These are phyloP conservation scores for Porodaedalea pini DNA, from an alignment of 1,284 basidiomycete species.

Conservation along the genomic window DNA sequence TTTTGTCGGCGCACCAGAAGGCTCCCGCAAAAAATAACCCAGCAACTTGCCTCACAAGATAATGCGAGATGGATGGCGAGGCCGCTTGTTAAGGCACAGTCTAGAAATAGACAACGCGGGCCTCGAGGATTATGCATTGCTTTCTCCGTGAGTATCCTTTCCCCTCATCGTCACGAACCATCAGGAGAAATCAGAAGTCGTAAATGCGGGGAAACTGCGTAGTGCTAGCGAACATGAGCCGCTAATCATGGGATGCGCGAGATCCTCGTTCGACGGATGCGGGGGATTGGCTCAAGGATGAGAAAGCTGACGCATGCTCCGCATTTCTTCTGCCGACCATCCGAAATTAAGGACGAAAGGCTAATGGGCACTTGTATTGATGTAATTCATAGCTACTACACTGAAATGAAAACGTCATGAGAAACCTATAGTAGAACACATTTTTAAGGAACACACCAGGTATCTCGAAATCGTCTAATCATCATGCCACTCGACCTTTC, in stretches of 20 bases:
- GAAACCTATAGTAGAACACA: neutral
- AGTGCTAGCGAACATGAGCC: neutral
- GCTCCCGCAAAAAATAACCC: constrained; percentile 10
- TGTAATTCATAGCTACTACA: too few relatives aligned
- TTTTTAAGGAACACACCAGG: neutral
- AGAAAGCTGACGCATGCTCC: too few relatives aligned
- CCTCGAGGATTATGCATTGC: constrained; percentile 25
- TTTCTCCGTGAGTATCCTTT: constrained; percentile 16
- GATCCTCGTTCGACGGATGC: neutral
- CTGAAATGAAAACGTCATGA: neutral
- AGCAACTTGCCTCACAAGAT: neutral
- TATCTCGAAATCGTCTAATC: constrained; percentile 34
- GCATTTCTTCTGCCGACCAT: neutral
- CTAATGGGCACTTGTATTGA: too few relatives aligned
- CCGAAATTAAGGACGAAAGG: neutral
- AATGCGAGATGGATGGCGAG: too few relatives aligned
- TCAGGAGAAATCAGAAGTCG: constrained; percentile 1
- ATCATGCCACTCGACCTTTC: constrained; percentile 79
- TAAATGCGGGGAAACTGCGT: constrained; percentile 5
- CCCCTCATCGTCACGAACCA: neutral
- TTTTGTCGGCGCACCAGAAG: constrained; percentile 4
- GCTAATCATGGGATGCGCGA: neutral
- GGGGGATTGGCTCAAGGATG: too few relatives aligned
- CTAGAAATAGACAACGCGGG: neutral
- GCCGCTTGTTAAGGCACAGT: neutral